phyloP scores from a whole-genome alignment of 306 rosid species.

The Sindora glabra region DNA sequence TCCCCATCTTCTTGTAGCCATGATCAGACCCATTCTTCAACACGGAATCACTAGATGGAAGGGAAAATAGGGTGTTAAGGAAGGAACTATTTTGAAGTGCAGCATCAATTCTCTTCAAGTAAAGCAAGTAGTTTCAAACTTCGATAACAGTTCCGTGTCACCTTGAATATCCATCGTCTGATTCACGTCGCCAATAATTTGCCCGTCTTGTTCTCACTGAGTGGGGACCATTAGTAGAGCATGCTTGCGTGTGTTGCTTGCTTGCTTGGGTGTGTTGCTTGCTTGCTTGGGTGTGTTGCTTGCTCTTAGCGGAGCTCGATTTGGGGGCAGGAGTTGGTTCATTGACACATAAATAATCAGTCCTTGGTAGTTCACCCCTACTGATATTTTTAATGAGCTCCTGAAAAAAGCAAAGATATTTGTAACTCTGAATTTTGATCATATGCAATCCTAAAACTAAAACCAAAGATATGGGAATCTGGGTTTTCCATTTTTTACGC shows the following conservation, averaged over 20 bases:
- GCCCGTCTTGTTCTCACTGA: slow-evolving; percentile 80
- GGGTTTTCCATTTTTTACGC: background rate
- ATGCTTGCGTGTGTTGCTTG: too few relatives aligned
- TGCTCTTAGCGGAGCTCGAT: slow-evolving; percentile 17
- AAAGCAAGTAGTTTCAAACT: background rate
- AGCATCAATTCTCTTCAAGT: slow-evolving; percentile 2
- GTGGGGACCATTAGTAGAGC: slow-evolving; percentile 48
- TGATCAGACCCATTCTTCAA: slow-evolving; percentile 47
- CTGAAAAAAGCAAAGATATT: slow-evolving; percentile 25
- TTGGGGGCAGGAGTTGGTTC: slow-evolving; percentile 20
- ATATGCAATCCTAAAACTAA: background rate
- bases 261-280: too few relatives aligned
- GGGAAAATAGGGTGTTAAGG: slow-evolving; percentile 8
- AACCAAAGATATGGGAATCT: background rate
- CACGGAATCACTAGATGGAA: slow-evolving; percentile 52
- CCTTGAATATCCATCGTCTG: slow-evolving; percentile 93
- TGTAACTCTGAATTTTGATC: background rate
- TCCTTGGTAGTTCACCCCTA: slow-evolving; percentile 59
- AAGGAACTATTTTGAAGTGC: background rate
- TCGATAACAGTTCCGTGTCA: slow-evolving; percentile 22
- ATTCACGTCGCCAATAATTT: slow-evolving; percentile 67
- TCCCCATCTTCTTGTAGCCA: slow-evolving; percentile 70
- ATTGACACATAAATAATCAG: slow-evolving; percentile 70
- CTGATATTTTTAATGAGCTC: slow-evolving; percentile 66
- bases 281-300: slow-evolving; percentile 17